Evolutionary conservation across 306 rosid species (phyloP), one percentile per base, ranked within the genome.

Genomic region (Inga leiocalycina): DNA sequence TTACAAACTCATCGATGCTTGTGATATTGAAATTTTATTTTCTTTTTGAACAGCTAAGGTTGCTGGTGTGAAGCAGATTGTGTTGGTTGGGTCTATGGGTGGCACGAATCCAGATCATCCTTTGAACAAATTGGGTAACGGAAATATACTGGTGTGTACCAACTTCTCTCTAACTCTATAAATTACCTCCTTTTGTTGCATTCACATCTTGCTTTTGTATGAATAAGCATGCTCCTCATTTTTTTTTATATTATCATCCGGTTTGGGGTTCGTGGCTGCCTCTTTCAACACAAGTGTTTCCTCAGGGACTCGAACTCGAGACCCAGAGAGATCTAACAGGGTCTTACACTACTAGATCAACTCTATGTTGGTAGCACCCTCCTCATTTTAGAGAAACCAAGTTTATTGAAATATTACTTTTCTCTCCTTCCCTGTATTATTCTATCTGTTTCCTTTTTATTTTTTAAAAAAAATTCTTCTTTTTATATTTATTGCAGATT

Each of bases 41-140:
- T 79, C 48, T 34, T 41, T 77, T 24, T 83, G 79, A 85, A 82
- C 94, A 96, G 98, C 99, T 66, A 92, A 90, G 90, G 96, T 92
- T 84, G 97, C 92, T 2, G 99, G 99, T 68, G 98, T 91, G 85
- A 93, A 92, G 88, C 99, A 96, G 46, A 92, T 96, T 76, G 97
- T 96, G 92, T 85, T 96, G 87, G 93, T 96, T 78, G 98, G 98
- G 52, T 96, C 99, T 51, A 93, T 96, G 99, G 98, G 98, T 49
- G 99, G 99, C 78, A 94, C 94, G 45, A 89, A 92, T 81, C 87
- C 75, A 10, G 91, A 88, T 82, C 88, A 93, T 82, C 97, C 97
- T 76, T 81, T 96, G 89, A 96, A 96, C 88, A 87, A 82, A 76
- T 85, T 96, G 91, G 99, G 94, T 24, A 91, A 91, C 59, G 99